Conservation (phyloP, 1,139 yeast species). For the Suhomyces coccinellae region DNA sequence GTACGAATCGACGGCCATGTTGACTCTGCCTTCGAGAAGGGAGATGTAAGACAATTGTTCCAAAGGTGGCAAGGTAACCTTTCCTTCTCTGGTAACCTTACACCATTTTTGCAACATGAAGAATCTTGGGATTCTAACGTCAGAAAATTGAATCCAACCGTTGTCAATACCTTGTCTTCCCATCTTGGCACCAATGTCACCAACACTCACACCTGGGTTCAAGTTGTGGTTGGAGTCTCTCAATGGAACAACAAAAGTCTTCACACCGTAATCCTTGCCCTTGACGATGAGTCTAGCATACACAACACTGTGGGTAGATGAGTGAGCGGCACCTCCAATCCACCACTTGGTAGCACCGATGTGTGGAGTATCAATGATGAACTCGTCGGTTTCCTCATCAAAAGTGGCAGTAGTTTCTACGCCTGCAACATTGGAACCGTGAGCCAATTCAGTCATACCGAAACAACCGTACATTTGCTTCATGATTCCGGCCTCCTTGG, state of each 20-base stretch:
- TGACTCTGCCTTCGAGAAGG: constrained; percentile 82
- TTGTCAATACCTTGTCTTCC: constrained; percentile 89
- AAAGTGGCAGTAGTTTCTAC: constrained; percentile 89
- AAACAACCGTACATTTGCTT: constrained; percentile 84
- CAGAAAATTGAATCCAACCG: constrained; percentile 90
- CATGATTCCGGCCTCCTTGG: constrained; percentile 66
- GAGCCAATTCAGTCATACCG: constrained; percentile 93
- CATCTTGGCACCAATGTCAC: constrained; percentile 94
- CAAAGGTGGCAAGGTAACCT: constrained; percentile 72
- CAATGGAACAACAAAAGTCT: constrained; percentile 85
- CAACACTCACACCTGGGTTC: constrained; percentile 76
- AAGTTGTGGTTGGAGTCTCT: constrained; percentile 72
- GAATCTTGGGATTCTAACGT: constrained; percentile 80
- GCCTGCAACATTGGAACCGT: constrained; percentile 92
- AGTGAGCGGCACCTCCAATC: constrained; percentile 98
- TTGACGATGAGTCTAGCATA: constrained; percentile 81
- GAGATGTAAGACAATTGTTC: constrained; percentile 90
- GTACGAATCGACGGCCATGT: constrained; percentile 84
- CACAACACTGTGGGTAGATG: constrained; percentile 79
- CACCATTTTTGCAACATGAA: constrained; percentile 82
- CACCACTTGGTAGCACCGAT: constrained; percentile 96
- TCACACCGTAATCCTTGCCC: constrained; percentile 86
- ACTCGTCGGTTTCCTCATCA: constrained; percentile 63
- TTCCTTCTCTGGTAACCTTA: constrained; percentile 68
- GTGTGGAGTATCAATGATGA: constrained; percentile 81